Conservation (phyloP, 768 basidiomycete species). For the Tubosaeta sp. region DNA sequence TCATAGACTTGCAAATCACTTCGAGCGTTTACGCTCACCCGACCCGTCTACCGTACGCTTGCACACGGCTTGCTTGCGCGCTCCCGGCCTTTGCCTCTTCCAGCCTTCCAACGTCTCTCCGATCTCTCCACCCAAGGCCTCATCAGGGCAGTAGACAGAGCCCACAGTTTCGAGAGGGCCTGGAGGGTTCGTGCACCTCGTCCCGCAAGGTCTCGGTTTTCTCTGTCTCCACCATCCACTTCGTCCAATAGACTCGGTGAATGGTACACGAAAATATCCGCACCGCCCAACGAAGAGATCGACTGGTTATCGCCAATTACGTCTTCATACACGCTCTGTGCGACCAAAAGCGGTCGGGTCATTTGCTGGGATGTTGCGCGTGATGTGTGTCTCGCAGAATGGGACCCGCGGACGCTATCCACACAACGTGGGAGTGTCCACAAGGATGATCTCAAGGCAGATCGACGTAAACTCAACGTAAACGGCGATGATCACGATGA, state of each 20-base stretch:
- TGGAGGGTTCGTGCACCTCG: conserved; percentile 59
- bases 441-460: conserved; percentile 7
- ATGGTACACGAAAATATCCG: conserved; percentile 69
- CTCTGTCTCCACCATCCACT: conserved; percentile 24
- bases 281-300: conserved; percentile 64
- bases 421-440: conserved; percentile 3
- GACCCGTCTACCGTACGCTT: conserved; percentile 64
- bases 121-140: conserved; percentile 63
- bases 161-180: conserved; percentile 54
- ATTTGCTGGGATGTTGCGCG: conserved; percentile 73
- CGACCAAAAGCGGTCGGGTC: conserved; percentile 71
- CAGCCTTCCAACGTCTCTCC: conserved; percentile 63
- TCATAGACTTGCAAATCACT: conserved; percentile 59
- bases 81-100: conserved; percentile 64
- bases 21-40: conserved; percentile 56
- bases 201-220: conserved; percentile 37
- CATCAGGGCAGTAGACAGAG: conserved; percentile 59
- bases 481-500: conserved; percentile 14
- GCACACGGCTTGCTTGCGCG: conserved; percentile 58
- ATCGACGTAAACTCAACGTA: conserved; percentile 7
- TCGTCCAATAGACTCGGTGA: conserved; percentile 20
- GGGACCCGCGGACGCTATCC: conserved; percentile 47
- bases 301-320: conserved; percentile 79
- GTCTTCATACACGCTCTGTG: conserved; percentile 70
- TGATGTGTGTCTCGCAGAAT: conserved; percentile 60